These are phyloP conservation scores for Colletotrichum sidae DNA, from an alignment of 2,329 filamentous ascomycete species.

Conservation along the genomic window DNA sequence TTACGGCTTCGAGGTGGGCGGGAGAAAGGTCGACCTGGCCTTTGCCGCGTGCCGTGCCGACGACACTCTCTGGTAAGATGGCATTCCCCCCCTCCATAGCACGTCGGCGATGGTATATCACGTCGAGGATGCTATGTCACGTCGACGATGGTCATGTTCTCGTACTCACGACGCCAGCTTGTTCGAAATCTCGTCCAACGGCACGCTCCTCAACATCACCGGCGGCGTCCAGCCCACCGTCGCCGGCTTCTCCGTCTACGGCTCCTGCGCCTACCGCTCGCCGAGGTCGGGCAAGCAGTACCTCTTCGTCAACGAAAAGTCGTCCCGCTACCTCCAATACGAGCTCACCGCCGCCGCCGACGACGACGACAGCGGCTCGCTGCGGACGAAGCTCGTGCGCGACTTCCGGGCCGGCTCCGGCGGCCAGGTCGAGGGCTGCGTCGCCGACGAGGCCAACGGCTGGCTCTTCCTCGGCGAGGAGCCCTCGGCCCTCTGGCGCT, in stretches of 20 bases:
- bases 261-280: slow-evolving; percentile 64
- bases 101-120: too few species aligned
- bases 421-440: slow-evolving; percentile 66
- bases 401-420: slow-evolving; percentile 62
- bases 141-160: too few species aligned
- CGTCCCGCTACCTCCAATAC: slow-evolving; percentile 65
- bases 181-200: slow-evolving; percentile 60
- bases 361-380: slow-evolving; percentile 49
- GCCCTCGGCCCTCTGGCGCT: slow-evolving; percentile 63
- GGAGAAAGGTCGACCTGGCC: slow-evolving; percentile 58
- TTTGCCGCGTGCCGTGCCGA: slow-evolving; percentile 64
- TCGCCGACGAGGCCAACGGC: slow-evolving; percentile 62
- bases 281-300: slow-evolving; percentile 60
- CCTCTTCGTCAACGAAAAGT: slow-evolving; percentile 66
- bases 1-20: slow-evolving; percentile 58
- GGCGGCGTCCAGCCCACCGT: slow-evolving; percentile 60
- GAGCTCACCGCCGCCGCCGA: slow-evolving; percentile 54
- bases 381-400: slow-evolving; percentile 61
- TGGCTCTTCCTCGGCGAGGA: slow-evolving; percentile 65
- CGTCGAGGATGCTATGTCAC: background rate
- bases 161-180: slow-evolving; percentile 47
- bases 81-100: fast-evolving
- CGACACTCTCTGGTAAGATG: slow-evolving; percentile 62
- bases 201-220: slow-evolving; percentile 54
- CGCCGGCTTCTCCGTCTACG: slow-evolving; percentile 60